Evolutionary conservation across 2,329 filamentous ascomycete species (phyloP), one percentile per base, ranked within the genome.

Genomic region (Ophiostoma ips): DNA sequence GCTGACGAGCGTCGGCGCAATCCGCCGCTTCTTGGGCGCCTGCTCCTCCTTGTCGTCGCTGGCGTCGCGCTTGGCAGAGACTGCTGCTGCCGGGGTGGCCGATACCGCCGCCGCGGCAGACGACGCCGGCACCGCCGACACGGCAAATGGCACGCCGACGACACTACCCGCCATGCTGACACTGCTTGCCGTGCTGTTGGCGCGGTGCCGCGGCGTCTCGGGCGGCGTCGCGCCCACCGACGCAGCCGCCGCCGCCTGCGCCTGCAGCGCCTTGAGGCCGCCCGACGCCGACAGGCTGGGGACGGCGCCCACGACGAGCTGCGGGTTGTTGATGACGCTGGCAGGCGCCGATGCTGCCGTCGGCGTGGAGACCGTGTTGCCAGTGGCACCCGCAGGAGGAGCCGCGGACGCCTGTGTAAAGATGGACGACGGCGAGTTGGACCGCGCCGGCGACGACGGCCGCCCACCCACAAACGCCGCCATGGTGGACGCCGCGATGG

Each of bases 401-500:
- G 38, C 8, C 24, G 43, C 11, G 30, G 36, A 64, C 6, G 71
- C 62, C 55, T 81, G 79, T 0, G 86, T 89, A 5, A 83, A 77
- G 44, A 90, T 73, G 11, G 87, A 94, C 0, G 86, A 89, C 1
- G 83, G 76, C 5, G 87, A 94, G 61, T 87, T 94, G n/a, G 87
- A 90, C 53, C 88, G 75, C 1, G 87, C 77, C 11, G 87, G 88
- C 18, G 86, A 92, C 2, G 82, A 77, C 4, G 87, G 85, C 21
- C 84, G 78, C 41, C 77, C 75, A 15, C 74, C 73, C 50, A 76
- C 71, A 44, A 80, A 73, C 0, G 81, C 73, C 7, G 75, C 69
- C 9, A 48, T 45, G 31, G 76, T 71, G 53, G 66, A 65, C n/a
- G 30, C 30, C 5, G 43, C 28, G 6, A 45, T 30, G 4, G 43